Evolutionary conservation across 257 asterid species (phyloP), one percentile per base, ranked within the genome.

Genomic region (Anisodus acutangulus): DNA sequence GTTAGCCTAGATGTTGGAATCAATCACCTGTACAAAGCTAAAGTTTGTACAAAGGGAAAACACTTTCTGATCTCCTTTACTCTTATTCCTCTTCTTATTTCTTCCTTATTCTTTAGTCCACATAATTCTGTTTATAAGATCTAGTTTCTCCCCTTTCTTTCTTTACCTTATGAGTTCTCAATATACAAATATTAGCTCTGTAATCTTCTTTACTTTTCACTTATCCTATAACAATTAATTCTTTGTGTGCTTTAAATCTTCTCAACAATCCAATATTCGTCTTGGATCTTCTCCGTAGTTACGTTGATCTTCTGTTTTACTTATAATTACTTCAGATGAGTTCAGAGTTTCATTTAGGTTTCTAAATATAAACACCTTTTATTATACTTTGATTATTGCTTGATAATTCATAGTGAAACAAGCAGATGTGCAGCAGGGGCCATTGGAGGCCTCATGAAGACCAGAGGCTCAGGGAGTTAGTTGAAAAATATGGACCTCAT

Each of bases 401-500:
- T 64, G 71, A 64, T 31, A 64, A 26, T 31, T 64, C 45, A 31
- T 11, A 64, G 7, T 2, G 9, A 64, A 64, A 31, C 16, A 64
- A 64, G 9, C 45, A 64, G 41, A 53, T 64, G 16, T 87, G 91
- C 49, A 66, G 86, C 2, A 88, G 87, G 64, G 92, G 94, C 4
- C 96, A 91, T 70, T 92, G 96, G 94, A 90, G 86, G 82, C 94
- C 94, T 70, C 86, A 90, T 0, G 93, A 92, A 83, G 96, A 92
- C 60, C 85, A 87, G 5, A 91, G 87, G 85, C 93, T 92, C 3
- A 81, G 54, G 67, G 90, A 90, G 79, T 91, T 91, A 8, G 94
- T 92, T 15, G 87, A 88, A 17, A 62, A 71, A 71, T 88, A 88
- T 45, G 96, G 94, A 31, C 96, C 96, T 5, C 93, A 89, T 81